Conservation (phyloP, 2,329 filamentous ascomycete genomes). For the Pseudogymnoascus sp. region DNA sequence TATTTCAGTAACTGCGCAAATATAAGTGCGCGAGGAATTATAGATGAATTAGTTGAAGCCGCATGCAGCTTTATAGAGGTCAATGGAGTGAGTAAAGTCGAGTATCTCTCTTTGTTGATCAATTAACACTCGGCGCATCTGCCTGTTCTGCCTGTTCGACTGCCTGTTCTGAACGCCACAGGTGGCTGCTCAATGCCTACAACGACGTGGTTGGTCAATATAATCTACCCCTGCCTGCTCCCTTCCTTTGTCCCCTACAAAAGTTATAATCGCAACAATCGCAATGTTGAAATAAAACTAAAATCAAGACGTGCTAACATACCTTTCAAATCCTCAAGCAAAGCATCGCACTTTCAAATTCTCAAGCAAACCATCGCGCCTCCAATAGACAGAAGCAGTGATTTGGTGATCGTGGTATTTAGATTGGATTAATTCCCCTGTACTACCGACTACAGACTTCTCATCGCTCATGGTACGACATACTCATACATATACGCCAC, state of each 20-base stretch:
- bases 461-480: conserved; percentile 3
- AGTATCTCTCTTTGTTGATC: background rate
- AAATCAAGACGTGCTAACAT: background rate
- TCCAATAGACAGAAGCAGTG: no score
- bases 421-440: background rate
- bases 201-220: no score
- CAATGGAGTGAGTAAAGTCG: background rate
- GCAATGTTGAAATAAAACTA: no score
- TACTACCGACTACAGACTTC: background rate
- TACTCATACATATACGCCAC: conserved; percentile 6
- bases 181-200: no score
- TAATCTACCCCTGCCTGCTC: no score
- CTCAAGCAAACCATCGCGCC: background rate
- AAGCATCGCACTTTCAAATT: background rate
- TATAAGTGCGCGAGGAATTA: background rate
- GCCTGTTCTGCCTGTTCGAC: background rate
- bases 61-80: background rate
- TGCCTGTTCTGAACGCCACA: background rate
- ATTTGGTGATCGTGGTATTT: background rate
- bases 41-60: background rate
- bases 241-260: no score
- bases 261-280: no score
- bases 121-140: background rate
- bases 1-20: background rate
- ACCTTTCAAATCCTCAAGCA: background rate